These are phyloP conservation scores for Ogataea paraovalis DNA, from an alignment of 805 yeast genomes.

Conservation along the genomic window DNA sequence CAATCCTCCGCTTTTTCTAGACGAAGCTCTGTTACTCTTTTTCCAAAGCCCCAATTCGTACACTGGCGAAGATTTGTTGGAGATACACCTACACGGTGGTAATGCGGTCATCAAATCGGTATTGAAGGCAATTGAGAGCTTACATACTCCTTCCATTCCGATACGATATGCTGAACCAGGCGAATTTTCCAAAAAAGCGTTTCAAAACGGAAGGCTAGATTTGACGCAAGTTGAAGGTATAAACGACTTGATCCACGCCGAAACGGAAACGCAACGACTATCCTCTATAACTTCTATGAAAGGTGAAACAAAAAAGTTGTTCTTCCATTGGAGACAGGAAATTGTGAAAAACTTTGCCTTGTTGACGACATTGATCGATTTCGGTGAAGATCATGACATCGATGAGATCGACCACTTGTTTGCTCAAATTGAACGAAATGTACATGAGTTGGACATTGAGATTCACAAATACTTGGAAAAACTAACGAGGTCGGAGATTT, in stretches of 20 bases:
- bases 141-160: slow-evolving; percentile 44
- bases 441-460: slow-evolving; percentile 40
- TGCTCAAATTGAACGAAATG: slow-evolving; percentile 41
- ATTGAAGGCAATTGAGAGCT: slow-evolving; percentile 50
- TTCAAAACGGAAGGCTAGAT: slow-evolving; percentile 78
- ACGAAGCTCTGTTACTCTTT: slow-evolving; percentile 68
- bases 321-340: slow-evolving; percentile 61
- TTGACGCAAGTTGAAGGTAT: slow-evolving; percentile 90
- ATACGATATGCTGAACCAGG: slow-evolving; percentile 89
- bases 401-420: slow-evolving; percentile 58
- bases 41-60: slow-evolving; percentile 75
- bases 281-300: slow-evolving; percentile 71
- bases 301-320: slow-evolving; percentile 57
- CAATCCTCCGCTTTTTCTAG: slow-evolving; percentile 43
- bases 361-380: slow-evolving; percentile 86
- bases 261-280: slow-evolving; percentile 81
- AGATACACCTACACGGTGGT: slow-evolving; percentile 93
- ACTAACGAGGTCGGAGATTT: slow-evolving; percentile 55
- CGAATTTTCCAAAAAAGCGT: slow-evolving; percentile 86
- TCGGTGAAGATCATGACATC: slow-evolving; percentile 88
- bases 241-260: slow-evolving; percentile 84
- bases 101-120: slow-evolving; percentile 75
- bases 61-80: slow-evolving; percentile 90
- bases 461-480: slow-evolving; percentile 41
- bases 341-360: slow-evolving; percentile 67